These are phyloP conservation scores for Arctium lappa DNA, from an alignment of 129 eudicot species.

Conservation along the genomic window DNA sequence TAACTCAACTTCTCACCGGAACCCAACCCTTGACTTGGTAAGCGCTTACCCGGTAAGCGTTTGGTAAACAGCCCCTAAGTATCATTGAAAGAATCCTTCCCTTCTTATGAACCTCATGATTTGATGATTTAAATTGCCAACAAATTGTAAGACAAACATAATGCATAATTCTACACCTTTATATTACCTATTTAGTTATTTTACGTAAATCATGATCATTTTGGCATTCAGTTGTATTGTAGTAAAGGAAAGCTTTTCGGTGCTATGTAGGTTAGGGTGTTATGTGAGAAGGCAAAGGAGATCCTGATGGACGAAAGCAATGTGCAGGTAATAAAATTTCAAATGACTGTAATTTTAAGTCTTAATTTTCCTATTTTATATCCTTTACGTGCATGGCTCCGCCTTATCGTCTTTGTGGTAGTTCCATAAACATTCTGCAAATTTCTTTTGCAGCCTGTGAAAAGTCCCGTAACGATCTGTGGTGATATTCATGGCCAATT, in stretches of 20 bases:
- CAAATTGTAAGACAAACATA: not conserved
- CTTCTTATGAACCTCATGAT: not conserved
- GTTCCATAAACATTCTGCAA: not conserved
- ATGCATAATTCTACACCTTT: not conserved
- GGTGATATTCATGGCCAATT: slow-evolving; percentile 86
- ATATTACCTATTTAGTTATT: not conserved
- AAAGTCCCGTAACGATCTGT: slow-evolving; percentile 75
- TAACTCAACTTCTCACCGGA: too few relatives aligned
- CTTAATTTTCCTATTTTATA: not conserved
- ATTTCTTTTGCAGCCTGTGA: slow-evolving; percentile 52
- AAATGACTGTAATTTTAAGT: not conserved
- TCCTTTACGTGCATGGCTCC: not conserved
- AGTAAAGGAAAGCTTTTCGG: not conserved
- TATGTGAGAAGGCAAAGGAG: slow-evolving; percentile 77
- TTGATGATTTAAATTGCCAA: not conserved
- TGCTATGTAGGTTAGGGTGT: slow-evolving; percentile 43
- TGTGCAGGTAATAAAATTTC: slow-evolving; percentile 48
- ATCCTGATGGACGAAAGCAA: slow-evolving; percentile 76
- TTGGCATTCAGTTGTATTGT: not conserved
- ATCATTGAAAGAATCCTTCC: not conserved
- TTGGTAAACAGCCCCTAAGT: not conserved
- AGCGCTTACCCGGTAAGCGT: too few relatives aligned
- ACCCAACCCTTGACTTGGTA: too few relatives aligned
- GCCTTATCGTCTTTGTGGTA: not conserved
- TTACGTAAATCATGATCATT: not conserved